Conservation (phyloP, 148 eudicot genomes). For the Camellia japonica region DNA sequence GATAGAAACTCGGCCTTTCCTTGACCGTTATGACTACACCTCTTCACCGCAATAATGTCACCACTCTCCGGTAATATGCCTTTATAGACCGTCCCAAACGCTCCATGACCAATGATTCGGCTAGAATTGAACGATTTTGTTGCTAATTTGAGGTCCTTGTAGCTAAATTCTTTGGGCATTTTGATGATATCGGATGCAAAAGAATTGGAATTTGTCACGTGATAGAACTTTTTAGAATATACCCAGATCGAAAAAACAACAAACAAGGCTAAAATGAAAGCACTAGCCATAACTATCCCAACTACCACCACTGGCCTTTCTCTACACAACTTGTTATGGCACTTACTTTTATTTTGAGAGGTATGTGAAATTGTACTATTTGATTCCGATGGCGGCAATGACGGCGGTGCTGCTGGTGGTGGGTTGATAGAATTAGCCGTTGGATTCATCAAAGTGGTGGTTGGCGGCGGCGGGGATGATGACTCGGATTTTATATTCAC, state of each 20-base stretch:
- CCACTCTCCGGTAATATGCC: conserved; percentile 61
- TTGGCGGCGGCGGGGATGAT: conserved; percentile 33
- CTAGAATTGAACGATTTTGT: conserved; percentile 58
- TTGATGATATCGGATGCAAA: conserved; percentile 60
- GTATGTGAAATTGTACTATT: conserved; percentile 13
- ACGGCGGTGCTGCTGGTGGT: conserved; percentile 6
- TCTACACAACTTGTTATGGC: conserved; percentile 42
- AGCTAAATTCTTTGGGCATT: conserved; percentile 75
- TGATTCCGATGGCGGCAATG: conserved; percentile 34
- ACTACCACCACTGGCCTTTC: conserved; percentile 60
- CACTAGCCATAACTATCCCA: conserved; percentile 84
- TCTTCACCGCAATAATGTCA: conserved; percentile 66
- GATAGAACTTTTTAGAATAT: conserved; percentile 51
- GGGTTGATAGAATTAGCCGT: conserved; percentile 29
- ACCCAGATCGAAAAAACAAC: conserved; percentile 55
- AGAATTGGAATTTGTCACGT: conserved; percentile 20
- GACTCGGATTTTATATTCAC: conserved; percentile 9
- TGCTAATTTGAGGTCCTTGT: conserved; percentile 69
- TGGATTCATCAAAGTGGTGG: conserved; percentile 27
- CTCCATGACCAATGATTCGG: conserved; percentile 78
- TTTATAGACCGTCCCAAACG: conserved; percentile 80
- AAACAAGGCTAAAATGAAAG: conserved; percentile 58
- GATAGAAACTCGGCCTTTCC: conserved; percentile 79
- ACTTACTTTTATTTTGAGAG: conserved; percentile 20
- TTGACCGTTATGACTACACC: conserved; percentile 72